Conservation (phyloP, 1,139 yeast genomes). For the Yamadazyma jaroonii region DNA sequence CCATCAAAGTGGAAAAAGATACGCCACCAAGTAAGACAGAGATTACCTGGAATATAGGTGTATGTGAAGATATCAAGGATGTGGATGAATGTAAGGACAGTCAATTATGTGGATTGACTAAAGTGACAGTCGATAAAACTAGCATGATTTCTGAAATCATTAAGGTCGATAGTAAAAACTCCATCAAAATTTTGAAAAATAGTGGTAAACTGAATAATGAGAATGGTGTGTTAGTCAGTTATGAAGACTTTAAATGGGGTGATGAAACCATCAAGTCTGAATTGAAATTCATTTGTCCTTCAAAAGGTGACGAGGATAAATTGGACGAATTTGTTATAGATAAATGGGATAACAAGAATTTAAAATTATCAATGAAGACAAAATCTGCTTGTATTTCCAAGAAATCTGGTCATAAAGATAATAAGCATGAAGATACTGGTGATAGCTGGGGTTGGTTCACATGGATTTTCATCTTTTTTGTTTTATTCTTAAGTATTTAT, state of each 20-base stretch:
- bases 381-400: constrained; percentile 37
- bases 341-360: constrained; percentile 30
- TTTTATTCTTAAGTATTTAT: constrained; percentile 67
- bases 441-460: constrained; percentile 77
- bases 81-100: constrained; percentile 58
- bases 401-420: constrained; percentile 16
- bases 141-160: constrained; percentile 52
- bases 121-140: constrained; percentile 43
- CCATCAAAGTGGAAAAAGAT: constrained; percentile 33
- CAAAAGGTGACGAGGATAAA: constrained; percentile 29
- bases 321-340: constrained; percentile 32
- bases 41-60: constrained; percentile 65
- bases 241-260: constrained; percentile 75
- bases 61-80: constrained; percentile 54
- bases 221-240: constrained; percentile 43
- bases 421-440: constrained; percentile 26
- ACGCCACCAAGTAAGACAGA: constrained; percentile 80
- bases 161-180: constrained; percentile 41
- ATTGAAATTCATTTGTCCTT: constrained; percentile 52
- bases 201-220: constrained; percentile 24
- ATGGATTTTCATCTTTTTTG: constrained; percentile 66
- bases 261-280: constrained; percentile 48
- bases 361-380: constrained; percentile 26
- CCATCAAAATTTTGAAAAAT: constrained; percentile 19
- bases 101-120: constrained; percentile 66